Evolutionary conservation across 2,329 filamentous ascomycete genomes (phyloP).

Genomic region (Lizonia empirigonia): DNA sequence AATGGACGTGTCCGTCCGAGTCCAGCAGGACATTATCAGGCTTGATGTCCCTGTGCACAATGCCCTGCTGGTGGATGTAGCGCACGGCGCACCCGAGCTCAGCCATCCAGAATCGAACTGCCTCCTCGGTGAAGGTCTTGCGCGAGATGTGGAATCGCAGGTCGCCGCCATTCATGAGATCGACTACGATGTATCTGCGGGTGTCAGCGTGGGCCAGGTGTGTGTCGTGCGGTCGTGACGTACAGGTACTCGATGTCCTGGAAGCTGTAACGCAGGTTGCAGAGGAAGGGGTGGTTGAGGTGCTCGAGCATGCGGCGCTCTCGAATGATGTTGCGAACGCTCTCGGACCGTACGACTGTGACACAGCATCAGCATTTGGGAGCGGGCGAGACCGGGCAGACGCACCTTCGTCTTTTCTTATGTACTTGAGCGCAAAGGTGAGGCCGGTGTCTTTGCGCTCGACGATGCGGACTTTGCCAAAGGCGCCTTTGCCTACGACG

Average conservation of each 20-base stretch:
- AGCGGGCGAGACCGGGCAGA: conserved; percentile 18
- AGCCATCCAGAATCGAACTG: conserved; percentile 95
- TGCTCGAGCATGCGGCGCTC: conserved; percentile 98
- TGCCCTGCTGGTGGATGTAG: conserved; percentile 52
- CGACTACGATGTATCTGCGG: conserved; percentile 78
- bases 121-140: conserved; percentile 97
- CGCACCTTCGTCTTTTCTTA: conserved; percentile 95
- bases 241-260: conserved; percentile 97
- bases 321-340: conserved; percentile 96
- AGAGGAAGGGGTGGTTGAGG: conserved; percentile 96
- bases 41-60: conserved; percentile 52
- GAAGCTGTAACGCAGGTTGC: conserved; percentile 98
- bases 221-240: not conserved
- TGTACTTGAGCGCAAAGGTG: conserved; percentile 97
- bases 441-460: conserved; percentile 94
- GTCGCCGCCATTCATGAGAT: conserved; percentile 97
- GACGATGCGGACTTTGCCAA: conserved; percentile 98
- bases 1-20: conserved; percentile 75
- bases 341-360: conserved; percentile 93
- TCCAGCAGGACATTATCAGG: conserved; percentile 51
- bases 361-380: conserved; percentile 37
- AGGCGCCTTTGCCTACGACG: conserved; percentile 96
- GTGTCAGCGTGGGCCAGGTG: conserved; percentile 8
- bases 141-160: conserved; percentile 96
- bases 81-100: conserved; percentile 89